These are phyloP conservation scores for Erysimum cheiranthoides DNA, from an alignment of 345 rosid genomes.

Conservation along the genomic window DNA sequence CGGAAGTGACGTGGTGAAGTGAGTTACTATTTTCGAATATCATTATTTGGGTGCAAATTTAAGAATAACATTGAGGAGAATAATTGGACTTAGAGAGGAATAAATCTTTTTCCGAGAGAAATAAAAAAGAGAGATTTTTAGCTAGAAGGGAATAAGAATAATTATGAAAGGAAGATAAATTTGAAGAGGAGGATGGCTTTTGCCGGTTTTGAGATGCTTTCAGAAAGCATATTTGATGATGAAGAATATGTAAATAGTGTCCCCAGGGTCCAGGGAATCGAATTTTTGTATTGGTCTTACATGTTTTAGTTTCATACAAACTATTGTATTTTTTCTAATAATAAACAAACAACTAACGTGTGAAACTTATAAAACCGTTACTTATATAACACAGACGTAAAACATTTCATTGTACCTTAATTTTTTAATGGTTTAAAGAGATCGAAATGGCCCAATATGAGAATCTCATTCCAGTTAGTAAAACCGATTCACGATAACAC, in stretches of 20 bases:
- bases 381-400: background rate
- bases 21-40: slow-evolving; percentile 29
- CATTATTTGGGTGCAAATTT: slow-evolving; percentile 14
- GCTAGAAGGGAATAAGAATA: slow-evolving; percentile 42
- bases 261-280: slow-evolving; percentile 23
- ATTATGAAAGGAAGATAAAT: slow-evolving; percentile 16
- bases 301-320: slow-evolving; percentile 6
- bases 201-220: slow-evolving; percentile 25
- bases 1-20: background rate
- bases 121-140: slow-evolving; percentile 18
- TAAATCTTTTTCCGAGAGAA: slow-evolving; percentile 28
- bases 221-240: slow-evolving; percentile 36
- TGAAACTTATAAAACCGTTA: background rate
- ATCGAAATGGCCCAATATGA: background rate
- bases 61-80: slow-evolving; percentile 33
- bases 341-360: background rate
- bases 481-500: background rate
- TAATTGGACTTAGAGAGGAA: slow-evolving; percentile 37
- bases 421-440: background rate
- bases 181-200: slow-evolving; percentile 30
- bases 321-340: background rate
- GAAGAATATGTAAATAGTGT: slow-evolving; percentile 27
- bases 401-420: background rate
- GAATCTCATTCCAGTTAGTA: slow-evolving; percentile 28
- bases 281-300: slow-evolving; percentile 30